These are phyloP conservation scores for Sonneratia caseolaris DNA, from an alignment of 345 rosid genomes.

Conservation along the genomic window DNA sequence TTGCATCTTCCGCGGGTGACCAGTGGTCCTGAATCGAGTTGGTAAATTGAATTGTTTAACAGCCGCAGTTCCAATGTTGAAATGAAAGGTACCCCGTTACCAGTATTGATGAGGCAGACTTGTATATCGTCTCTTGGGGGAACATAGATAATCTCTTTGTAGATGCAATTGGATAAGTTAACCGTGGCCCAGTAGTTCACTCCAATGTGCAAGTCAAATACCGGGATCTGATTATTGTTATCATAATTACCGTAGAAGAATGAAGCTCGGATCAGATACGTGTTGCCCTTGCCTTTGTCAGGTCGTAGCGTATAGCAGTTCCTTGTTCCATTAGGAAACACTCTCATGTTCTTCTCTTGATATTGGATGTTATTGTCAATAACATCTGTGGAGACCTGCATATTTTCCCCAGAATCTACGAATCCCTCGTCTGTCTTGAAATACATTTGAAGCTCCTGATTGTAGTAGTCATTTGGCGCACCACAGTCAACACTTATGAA, in stretches of 20 bases:
- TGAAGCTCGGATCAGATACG: constrained; percentile 7
- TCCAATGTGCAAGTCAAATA: constrained; percentile 17
- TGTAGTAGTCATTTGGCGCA: background rate
- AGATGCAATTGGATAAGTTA: fast-evolving
- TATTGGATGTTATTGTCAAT: fast-evolving
- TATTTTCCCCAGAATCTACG: constrained; percentile 5
- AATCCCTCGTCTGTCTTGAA: constrained; percentile 7
- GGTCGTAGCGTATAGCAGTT: constrained; percentile 17
- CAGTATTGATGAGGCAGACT: constrained; percentile 17
- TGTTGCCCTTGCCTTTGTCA: constrained; percentile 8
- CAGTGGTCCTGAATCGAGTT: background rate
- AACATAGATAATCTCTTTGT: background rate
- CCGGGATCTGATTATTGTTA: background rate
- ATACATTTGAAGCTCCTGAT: fast-evolving
- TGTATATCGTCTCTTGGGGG: constrained; percentile 2
- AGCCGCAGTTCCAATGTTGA: constrained; percentile 19
- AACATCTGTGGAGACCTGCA: background rate
- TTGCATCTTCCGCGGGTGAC: fast-evolving
- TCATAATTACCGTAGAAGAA: constrained; percentile 22
- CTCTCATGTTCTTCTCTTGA: background rate
- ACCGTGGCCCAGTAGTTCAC: constrained; percentile 7
- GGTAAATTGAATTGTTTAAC: constrained; percentile 1
- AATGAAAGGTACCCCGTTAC: constrained; percentile 17
- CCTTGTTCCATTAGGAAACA: constrained; percentile 14
- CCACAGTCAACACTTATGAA: constrained; percentile 20